Base-by-base conservation (phyloP, 2,329 filamentous ascomycete species). In the Apiospora rasikravindrae region DNA sequence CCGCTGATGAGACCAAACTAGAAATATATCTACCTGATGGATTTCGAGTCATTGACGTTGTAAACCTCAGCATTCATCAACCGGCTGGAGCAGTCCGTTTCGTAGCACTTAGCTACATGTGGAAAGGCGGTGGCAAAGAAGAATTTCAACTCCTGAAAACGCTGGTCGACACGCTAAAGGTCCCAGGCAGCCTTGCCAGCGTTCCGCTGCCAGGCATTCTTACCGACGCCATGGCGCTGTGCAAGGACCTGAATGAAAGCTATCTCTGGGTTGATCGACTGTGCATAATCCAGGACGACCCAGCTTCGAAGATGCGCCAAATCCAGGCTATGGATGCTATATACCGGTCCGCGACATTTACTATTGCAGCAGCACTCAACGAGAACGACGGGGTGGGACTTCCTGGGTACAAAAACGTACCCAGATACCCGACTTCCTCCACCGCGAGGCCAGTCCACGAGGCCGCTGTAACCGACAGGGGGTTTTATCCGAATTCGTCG, bases 231-330 rank as follows among this genome's bases (percentile, higher is more conserved):
- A 29, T 57, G 51, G 24, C 24, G 24, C 6, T 57, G 24, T 57
- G 51, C 51, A 14, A 26, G 2, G 51, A 57, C 14, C 16, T 57
- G 51, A 26, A 26, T 19, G 51, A 57, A 16, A 57, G 16, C 6
- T 49, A 69, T 19, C 42, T 69, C 22, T 69, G 42, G 67, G 44
- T 69, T 29, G 67, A 69, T 16, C 22, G 47, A 49, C 44, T 45
- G 3, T 69, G 67, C 47, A 51, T 69, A 16, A 19, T 45, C 14
- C 67, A 69, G 42, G 29, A 33, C 11, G 67, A 69, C 51, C 10
- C 22, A 16, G 40, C 19, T 14, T 44, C 44, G 24, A 69, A 69
- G 26, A 44, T 45, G 19, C 2, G 10, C 19, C 67, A 69, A 16
- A 69, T 51, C 22, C 37, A 69, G 33, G n/a, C n/a, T 11, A 69